A percentile compares a stretch with the other conserved stretches of the same genome.
phyloP scores from a whole-genome alignment of 2,329 filamentous ascomycete species.

The Neofusicoccum umdonicola region DNA sequence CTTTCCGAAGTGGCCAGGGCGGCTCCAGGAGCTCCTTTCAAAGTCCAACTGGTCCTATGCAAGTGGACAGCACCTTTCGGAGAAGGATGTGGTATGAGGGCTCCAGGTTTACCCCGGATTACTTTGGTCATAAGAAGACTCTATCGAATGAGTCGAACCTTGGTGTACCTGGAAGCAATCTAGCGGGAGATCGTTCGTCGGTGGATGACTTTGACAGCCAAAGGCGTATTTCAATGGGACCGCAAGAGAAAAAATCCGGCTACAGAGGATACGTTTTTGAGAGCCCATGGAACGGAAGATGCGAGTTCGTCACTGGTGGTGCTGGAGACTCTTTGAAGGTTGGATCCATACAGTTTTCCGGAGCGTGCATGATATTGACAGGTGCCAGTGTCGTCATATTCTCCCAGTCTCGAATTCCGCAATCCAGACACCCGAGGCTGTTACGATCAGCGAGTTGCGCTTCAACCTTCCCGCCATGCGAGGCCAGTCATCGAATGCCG shows the following conservation, averaged over 20 bases:
- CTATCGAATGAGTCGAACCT: slow-evolving; percentile 38
- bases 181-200: neutral
- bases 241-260: slow-evolving; percentile 45
- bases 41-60: slow-evolving; percentile 18
- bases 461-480: slow-evolving; percentile 68
- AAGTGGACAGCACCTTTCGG: slow-evolving; percentile 36
- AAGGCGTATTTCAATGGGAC: slow-evolving; percentile 28
- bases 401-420: slow-evolving; percentile 49
- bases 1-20: neutral
- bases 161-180: slow-evolving; percentile 36
- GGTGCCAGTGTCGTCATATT: slow-evolving; percentile 63
- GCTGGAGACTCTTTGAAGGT: slow-evolving; percentile 69
- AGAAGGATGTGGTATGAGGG: slow-evolving; percentile 51
- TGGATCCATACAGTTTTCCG: neutral
- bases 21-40: slow-evolving; percentile 17
- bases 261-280: slow-evolving; percentile 70
- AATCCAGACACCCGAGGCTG: slow-evolving; percentile 29
- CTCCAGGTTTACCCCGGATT: slow-evolving; percentile 36
- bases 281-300: slow-evolving; percentile 84
- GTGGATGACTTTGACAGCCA: neutral
- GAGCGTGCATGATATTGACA: slow-evolving; percentile 19
- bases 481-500: slow-evolving; percentile 30
- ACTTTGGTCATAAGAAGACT: slow-evolving; percentile 40
- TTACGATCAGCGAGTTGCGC: slow-evolving; percentile 75
- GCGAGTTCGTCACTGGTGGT: slow-evolving; percentile 78